Conservation (phyloP, 176 grass and related monocot species). For the Hordeum vulgare region DNA sequence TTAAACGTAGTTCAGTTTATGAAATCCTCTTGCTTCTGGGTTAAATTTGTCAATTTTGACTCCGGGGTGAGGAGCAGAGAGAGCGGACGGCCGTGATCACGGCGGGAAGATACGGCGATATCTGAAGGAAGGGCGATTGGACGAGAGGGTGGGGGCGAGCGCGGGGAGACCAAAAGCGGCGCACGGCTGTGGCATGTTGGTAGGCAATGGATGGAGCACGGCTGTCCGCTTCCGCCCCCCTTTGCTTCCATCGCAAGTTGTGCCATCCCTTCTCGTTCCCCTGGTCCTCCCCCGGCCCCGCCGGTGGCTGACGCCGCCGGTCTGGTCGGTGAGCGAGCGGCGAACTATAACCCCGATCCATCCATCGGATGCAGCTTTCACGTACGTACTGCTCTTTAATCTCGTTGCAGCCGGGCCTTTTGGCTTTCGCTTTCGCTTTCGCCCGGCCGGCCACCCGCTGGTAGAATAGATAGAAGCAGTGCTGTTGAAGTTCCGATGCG, state of each 20-base stretch:
- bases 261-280: background rate
- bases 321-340: constrained; percentile 1
- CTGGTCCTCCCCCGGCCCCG: background rate
- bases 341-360: background rate
- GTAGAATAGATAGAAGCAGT: no score
- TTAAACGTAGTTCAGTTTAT: no score
- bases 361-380: background rate
- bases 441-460: background rate
- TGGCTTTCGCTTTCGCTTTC: background rate
- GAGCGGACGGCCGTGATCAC: background rate
- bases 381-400: background rate
- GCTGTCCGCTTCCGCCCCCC: background rate
- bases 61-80: no score
- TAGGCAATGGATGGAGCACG: background rate
- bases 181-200: background rate
- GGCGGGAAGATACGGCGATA: background rate
- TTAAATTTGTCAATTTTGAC: no score
- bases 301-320: constrained; percentile 1
- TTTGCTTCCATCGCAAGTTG: constrained; percentile 48
- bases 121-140: background rate
- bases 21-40: no score
- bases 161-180: background rate
- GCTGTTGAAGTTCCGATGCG: background rate
- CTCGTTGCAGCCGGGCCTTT: background rate
- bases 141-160: background rate